Percentiles rank a stretch among this genome's conserved stretches.
These are phyloP conservation scores for Acidiella bohemica DNA, from an alignment of 495 filamentous ascomycete genomes.

Conservation along the genomic window DNA sequence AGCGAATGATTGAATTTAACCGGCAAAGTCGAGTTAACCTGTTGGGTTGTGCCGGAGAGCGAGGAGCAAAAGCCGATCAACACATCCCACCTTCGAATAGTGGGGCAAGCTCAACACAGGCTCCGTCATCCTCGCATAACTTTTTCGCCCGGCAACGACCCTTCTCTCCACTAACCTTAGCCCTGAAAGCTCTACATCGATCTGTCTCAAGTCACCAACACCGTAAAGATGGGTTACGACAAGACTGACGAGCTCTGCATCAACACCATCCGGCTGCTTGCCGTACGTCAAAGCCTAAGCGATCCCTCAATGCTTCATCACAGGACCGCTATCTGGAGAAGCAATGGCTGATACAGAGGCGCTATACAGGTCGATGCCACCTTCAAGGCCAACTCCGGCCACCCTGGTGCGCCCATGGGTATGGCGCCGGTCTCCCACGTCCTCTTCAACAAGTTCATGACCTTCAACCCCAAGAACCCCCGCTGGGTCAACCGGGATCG, in stretches of 20 bases:
- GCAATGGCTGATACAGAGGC: slow-evolving; percentile 25
- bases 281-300: slow-evolving; percentile 46
- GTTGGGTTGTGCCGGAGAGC: no score
- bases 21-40: no score
- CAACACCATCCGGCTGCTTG: slow-evolving; percentile 93
- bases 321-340: slow-evolving; percentile 5
- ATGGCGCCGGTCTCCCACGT: slow-evolving; percentile 97
- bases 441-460: slow-evolving; percentile 98
- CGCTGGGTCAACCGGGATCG: slow-evolving; percentile 93
- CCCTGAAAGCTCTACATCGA: no score
- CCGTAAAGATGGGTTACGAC: slow-evolving; percentile 72
- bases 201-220: no score
- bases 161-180: no score
- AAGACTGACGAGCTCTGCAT: slow-evolving; percentile 79
- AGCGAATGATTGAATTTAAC: no score
- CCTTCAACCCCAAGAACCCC: slow-evolving; percentile 98
- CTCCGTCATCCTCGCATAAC: no score
- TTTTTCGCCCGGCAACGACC: no score
- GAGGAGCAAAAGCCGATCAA: no score
- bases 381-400: slow-evolving; percentile 87
- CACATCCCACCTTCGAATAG: no score
- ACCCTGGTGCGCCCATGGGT: slow-evolving; percentile 98
- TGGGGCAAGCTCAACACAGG: no score
- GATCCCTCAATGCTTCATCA: background rate
- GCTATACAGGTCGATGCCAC: slow-evolving; percentile 85